phyloP scores from a whole-genome alignment of 306 rosid genomes.

The Sesbania bispinosa region DNA sequence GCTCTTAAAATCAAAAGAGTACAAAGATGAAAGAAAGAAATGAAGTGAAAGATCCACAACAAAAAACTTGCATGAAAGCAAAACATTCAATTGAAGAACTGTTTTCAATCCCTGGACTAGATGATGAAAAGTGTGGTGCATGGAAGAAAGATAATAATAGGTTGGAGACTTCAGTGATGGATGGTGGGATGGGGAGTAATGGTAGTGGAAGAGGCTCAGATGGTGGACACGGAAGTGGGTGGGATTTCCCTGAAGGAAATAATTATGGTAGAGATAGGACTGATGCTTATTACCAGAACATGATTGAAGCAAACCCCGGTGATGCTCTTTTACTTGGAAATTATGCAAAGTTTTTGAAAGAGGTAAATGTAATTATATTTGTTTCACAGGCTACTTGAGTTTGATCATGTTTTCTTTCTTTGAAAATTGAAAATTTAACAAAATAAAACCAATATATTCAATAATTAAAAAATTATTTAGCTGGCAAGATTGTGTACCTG shows the following conservation, averaged over 20 bases:
- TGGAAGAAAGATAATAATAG: conserved; percentile 16
- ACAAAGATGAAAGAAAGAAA: conserved; percentile 27
- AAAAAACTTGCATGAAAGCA: neutral
- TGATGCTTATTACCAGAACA: conserved; percentile 59
- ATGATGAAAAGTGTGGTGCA: conserved; percentile 16
- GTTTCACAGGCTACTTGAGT: neutral
- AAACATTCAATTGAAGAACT: conserved; percentile 30
- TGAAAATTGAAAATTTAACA: neutral
- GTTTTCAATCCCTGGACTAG: conserved; percentile 49
- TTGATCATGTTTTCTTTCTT: neutral
- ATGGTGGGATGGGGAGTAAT: conserved; percentile 44
- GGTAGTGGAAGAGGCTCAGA: conserved; percentile 45
- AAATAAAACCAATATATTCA: neutral
- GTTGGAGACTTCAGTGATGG: conserved; percentile 42
- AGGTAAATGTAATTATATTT: no score
- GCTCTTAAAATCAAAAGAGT: neutral
- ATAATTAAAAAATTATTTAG: neutral
- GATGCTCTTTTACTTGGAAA: conserved; percentile 74
- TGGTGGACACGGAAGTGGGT: conserved; percentile 34
- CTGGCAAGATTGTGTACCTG: neutral
- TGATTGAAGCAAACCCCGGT: conserved; percentile 75
- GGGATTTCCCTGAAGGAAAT: conserved; percentile 38
- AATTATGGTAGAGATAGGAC: conserved; percentile 45
- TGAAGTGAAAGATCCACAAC: conserved; percentile 19
- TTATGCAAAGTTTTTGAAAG: conserved; percentile 82